Evolutionary conservation across 2,329 filamentous ascomycete species (phyloP).

Genomic region (Exophiala xenobiotica): DNA sequence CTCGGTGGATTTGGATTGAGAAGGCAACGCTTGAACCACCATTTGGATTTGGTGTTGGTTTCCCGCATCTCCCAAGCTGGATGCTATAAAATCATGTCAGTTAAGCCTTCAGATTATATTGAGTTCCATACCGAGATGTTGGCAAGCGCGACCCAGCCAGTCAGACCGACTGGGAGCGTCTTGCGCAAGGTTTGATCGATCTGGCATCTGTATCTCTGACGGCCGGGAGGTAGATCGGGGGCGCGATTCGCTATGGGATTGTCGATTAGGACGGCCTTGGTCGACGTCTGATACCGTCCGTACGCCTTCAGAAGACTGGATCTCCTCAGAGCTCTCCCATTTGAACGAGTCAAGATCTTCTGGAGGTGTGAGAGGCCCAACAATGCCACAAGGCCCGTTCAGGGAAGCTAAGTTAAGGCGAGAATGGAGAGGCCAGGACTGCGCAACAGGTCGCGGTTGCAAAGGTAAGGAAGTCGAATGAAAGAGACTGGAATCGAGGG

Average conservation of each 20-base stretch:
- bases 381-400: constrained; percentile 15
- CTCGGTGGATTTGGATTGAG: constrained; percentile 44
- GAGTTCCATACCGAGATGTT: constrained; percentile 18
- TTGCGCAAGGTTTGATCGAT: constrained; percentile 9
- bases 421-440: constrained; percentile 11
- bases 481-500: neutral
- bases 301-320: constrained; percentile 6
- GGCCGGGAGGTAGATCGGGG: constrained; percentile 15
- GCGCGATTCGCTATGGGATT: constrained; percentile 8
- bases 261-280: neutral
- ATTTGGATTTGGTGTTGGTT: constrained; percentile 50
- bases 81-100: constrained; percentile 16
- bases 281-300: constrained; percentile 12
- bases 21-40: constrained; percentile 59
- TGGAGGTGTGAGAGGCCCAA: constrained; percentile 26
- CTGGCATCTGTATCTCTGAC: constrained; percentile 23
- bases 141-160: constrained; percentile 22
- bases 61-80: constrained; percentile 7
- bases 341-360: constrained; percentile 34
- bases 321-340: constrained; percentile 18
- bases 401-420: constrained; percentile 8
- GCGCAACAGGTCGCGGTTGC: constrained; percentile 6
- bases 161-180: constrained; percentile 13
- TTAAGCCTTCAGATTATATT: neutral
- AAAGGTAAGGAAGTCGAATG: neutral